Percentiles rank a stretch among this genome's conserved stretches.
Evolutionary conservation across 2,329 filamentous ascomycete genomes (phyloP).

Genomic region (Elsinoe australis): DNA sequence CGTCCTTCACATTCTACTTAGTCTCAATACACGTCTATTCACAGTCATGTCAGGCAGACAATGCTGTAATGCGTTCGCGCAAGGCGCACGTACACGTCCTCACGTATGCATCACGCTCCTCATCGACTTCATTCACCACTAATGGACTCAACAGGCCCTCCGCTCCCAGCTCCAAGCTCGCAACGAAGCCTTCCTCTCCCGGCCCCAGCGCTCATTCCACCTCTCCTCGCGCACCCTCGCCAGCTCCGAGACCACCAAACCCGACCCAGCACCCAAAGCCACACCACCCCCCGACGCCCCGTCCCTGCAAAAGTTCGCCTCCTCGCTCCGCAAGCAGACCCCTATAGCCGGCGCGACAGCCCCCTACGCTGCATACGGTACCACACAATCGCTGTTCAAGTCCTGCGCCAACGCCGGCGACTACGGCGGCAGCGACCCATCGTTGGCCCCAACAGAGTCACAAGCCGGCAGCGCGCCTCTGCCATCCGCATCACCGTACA

Average conservation of each 20-base stretch:
- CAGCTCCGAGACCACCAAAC: not conserved
- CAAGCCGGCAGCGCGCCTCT: not conserved
- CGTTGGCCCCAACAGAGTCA: not conserved
- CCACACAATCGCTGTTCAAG: conserved; percentile 71
- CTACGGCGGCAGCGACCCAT: conserved; percentile 45
- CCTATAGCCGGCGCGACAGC: conserved; percentile 40
- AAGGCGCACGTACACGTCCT: conserved; percentile 16
- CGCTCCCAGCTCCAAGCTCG: conserved; percentile 16
- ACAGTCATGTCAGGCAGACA: not conserved
- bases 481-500: conserved; percentile 2
- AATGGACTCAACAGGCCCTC: conserved; percentile 6
- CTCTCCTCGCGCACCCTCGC: not conserved
- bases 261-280: conserved; percentile 1
- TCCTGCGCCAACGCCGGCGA: conserved; percentile 64
- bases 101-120: conserved; percentile 13
- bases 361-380: conserved; percentile 71
- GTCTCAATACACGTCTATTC: not conserved
- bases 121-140: conserved; percentile 6
- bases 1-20: too few species aligned
- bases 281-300: conserved; percentile 6
- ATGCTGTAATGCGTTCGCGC: conserved; percentile 2
- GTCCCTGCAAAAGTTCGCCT: conserved; percentile 20
- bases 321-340: conserved; percentile 19
- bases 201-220: not conserved
- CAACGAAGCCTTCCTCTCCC: not conserved